These are phyloP conservation scores for Triticum turgidum DNA, from an alignment of 176 grass and related monocot species.

Conservation along the genomic window DNA sequence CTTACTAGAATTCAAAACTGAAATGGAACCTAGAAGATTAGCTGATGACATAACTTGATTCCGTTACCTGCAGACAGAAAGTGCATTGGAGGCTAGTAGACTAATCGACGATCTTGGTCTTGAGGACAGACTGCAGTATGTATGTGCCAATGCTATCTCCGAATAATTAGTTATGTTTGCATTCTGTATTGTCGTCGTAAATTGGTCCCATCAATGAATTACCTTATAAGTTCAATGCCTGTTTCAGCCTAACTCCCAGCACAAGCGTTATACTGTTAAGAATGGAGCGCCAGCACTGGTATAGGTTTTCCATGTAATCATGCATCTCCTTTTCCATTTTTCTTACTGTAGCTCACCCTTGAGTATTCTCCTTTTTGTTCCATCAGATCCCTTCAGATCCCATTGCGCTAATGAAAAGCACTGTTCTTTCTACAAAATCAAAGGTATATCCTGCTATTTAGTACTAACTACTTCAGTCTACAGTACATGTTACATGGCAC, in stretches of 20 bases:
- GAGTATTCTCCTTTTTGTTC: slow-evolving; percentile 17
- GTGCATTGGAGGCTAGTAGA: slow-evolving; percentile 58
- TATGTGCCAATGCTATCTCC: slow-evolving; percentile 52
- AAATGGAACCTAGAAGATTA: neutral
- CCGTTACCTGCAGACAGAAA: slow-evolving; percentile 39
- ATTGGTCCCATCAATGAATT: neutral
- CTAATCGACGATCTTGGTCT: slow-evolving; percentile 85
- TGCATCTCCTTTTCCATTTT: neutral
- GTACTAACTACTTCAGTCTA: neutral
- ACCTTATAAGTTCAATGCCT: slow-evolving; percentile 26
- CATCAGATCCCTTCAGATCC: slow-evolving; percentile 78
- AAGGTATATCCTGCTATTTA: slow-evolving; percentile 55
- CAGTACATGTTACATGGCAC: neutral
- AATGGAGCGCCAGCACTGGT: slow-evolving; percentile 78
- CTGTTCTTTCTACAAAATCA: slow-evolving; percentile 80
- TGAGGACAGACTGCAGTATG: slow-evolving; percentile 76
- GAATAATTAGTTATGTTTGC: slow-evolving; percentile 1
- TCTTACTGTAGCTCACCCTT: slow-evolving; percentile 16
- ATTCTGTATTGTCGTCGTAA: neutral
- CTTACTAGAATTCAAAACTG: neutral
- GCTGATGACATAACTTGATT: slow-evolving; percentile 8
- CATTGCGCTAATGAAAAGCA: slow-evolving; percentile 71
- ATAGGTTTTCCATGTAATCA: slow-evolving; percentile 26
- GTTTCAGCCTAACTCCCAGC: slow-evolving; percentile 81
- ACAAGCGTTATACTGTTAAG: slow-evolving; percentile 90